These are phyloP conservation scores for Rhynchospora pubera DNA, from an alignment of 176 grass and related monocot species.

Conservation along the genomic window DNA sequence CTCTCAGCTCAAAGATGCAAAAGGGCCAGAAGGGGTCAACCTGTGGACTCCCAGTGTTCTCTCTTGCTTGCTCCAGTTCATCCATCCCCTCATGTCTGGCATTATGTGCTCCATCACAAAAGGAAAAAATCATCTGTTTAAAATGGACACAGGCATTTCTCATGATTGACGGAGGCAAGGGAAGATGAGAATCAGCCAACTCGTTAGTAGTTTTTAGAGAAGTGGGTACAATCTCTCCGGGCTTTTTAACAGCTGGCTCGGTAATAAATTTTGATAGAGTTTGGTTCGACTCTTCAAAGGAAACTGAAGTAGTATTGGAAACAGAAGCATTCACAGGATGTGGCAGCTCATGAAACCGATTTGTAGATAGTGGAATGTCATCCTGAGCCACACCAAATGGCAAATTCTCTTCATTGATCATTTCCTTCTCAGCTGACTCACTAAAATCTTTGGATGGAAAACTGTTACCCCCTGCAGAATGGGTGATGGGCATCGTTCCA, in stretches of 20 bases:
- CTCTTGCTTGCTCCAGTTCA: conserved; percentile 22
- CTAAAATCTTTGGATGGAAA: background rate
- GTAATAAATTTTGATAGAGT: background rate
- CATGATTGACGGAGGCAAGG: background rate
- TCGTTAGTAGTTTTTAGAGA: background rate
- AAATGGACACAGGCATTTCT: conserved; percentile 23
- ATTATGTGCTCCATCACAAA: conserved; percentile 29
- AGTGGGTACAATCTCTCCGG: background rate
- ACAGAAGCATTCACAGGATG: background rate
- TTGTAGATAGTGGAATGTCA: background rate
- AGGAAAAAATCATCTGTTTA: conserved; percentile 23
- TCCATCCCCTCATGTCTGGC: conserved; percentile 13
- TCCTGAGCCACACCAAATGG: background rate
- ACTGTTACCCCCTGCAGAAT: conserved; percentile 34
- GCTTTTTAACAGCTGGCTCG: background rate
- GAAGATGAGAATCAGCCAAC: conserved; percentile 1
- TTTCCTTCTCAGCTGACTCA: background rate
- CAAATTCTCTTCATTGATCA: conserved; percentile 3
- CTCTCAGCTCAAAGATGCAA: conserved; percentile 96
- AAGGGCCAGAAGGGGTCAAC: conserved; percentile 94
- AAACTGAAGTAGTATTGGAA: background rate
- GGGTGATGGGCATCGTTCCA: conserved; percentile 24
- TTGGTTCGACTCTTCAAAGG: conserved; percentile 4
- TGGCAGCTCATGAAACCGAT: background rate
- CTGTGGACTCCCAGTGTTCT: conserved; percentile 25